phyloP scores from a whole-genome alignment of 2,329 filamentous ascomycete genomes.

The Fusarium coffeatum region DNA sequence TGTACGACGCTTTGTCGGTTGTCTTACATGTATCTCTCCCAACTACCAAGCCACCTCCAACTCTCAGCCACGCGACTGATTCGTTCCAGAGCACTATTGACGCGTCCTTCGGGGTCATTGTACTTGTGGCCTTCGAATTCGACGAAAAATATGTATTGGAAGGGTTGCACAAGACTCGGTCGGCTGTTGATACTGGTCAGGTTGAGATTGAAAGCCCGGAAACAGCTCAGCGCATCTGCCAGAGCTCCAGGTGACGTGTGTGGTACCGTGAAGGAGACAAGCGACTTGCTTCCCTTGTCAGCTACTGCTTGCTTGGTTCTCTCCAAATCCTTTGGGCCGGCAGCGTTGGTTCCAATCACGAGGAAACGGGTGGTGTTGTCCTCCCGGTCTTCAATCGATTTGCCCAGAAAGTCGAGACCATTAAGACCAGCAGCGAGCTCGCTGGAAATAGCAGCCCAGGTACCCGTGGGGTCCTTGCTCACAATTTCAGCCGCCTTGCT shows the following conservation, averaged over 20 bases:
- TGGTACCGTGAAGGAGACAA: constrained; percentile 85
- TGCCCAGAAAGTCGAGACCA: constrained; percentile 75
- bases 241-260: constrained; percentile 84
- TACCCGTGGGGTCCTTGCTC: constrained; percentile 66
- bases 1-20: constrained; percentile 30
- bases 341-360: constrained; percentile 62
- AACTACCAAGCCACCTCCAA: constrained; percentile 78
- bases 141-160: constrained; percentile 95
- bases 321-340: constrained; percentile 43
- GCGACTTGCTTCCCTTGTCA: constrained; percentile 68
- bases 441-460: constrained; percentile 82
- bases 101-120: constrained; percentile 65
- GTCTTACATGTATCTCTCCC: constrained; percentile 58
- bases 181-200: constrained; percentile 91
- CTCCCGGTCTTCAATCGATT: constrained; percentile 76
- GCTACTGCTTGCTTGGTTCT: constrained; percentile 44
- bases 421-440: constrained; percentile 76
- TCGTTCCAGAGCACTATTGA: constrained; percentile 69
- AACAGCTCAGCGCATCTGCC: constrained; percentile 82
- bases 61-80: constrained; percentile 68
- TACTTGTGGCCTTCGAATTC: constrained; percentile 78
- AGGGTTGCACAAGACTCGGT: constrained; percentile 78
- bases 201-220: constrained; percentile 78
- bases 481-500: constrained; percentile 86
- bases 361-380: constrained; percentile 87